Conservation (phyloP, 2,329 filamentous ascomycete genomes). For the Septoria petroselini region DNA sequence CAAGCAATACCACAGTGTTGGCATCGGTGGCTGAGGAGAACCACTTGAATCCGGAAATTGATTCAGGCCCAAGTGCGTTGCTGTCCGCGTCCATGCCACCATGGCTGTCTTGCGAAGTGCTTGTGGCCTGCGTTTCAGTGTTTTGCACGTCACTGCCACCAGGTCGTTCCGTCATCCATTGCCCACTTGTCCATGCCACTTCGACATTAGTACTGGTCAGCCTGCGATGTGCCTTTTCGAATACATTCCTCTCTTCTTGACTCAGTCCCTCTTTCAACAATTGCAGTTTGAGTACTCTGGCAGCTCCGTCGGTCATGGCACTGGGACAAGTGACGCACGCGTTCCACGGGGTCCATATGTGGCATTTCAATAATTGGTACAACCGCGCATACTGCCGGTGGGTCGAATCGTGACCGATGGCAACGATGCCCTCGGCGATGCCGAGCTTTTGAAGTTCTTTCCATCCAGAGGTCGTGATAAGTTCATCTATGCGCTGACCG, state of each 20-base stretch:
- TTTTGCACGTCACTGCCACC: constrained; percentile 67
- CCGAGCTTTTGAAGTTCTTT: constrained; percentile 59
- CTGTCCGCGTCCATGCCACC: constrained; percentile 18
- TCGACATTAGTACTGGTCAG: constrained; percentile 53
- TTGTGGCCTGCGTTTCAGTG: constrained; percentile 49
- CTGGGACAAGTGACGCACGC: constrained; percentile 23
- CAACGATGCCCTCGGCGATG: constrained; percentile 57
- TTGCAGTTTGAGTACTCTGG: constrained; percentile 10
- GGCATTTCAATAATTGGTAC: constrained; percentile 22
- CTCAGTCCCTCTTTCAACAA: neutral
- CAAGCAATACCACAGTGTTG: constrained; percentile 62
- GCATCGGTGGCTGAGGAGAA: constrained; percentile 66
- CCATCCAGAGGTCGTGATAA: constrained; percentile 68
- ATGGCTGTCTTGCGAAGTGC: neutral
- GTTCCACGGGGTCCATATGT: constrained; percentile 19
- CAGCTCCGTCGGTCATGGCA: constrained; percentile 24
- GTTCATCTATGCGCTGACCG: constrained; percentile 47
- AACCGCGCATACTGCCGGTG: constrained; percentile 34
- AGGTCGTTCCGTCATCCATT: constrained; percentile 72
- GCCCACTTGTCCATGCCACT: constrained; percentile 65
- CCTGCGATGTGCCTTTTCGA: constrained; percentile 42
- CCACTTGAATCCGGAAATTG: constrained; percentile 68
- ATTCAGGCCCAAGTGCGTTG: constrained; percentile 43
- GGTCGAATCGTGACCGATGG: constrained; percentile 57
- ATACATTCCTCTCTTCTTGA: constrained; percentile 11